Evolutionary conservation across 2,329 filamentous ascomycete species (phyloP).

Genomic region (Colletotrichum sojae): DNA sequence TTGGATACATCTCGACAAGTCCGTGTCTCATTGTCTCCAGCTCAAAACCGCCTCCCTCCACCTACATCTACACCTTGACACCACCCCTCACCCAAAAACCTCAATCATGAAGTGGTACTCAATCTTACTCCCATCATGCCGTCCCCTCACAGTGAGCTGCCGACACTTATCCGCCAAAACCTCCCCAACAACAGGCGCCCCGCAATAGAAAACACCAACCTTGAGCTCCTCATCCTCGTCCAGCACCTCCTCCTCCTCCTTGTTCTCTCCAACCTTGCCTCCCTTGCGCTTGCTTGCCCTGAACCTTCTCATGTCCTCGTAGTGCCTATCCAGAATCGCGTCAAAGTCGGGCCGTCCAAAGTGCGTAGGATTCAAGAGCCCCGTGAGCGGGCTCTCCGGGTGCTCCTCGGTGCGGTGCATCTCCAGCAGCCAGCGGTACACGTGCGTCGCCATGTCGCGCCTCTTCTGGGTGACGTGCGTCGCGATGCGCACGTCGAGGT

Average conservation of each 20-base stretch:
- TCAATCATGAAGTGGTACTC: constrained; percentile 72
- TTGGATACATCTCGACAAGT: too few species aligned
- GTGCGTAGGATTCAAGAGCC: constrained; percentile 65
- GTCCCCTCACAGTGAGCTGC: constrained; percentile 63
- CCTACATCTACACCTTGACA: too few species aligned
- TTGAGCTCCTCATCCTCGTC: constrained; percentile 56
- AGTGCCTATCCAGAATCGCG: constrained; percentile 67
- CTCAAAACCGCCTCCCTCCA: too few species aligned
- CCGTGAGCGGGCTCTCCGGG: constrained; percentile 67
- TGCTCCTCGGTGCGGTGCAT: constrained; percentile 66
- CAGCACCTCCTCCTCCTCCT: too few species aligned
- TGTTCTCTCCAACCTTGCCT: constrained; percentile 30
- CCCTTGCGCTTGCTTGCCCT: constrained; percentile 44
- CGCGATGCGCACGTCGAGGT: constrained; percentile 68
- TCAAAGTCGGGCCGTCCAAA: constrained; percentile 70
- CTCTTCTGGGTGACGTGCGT: constrained; percentile 71
- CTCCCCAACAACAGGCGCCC: constrained; percentile 68
- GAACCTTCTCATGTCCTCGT: constrained; percentile 64
- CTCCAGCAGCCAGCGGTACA: constrained; percentile 70
- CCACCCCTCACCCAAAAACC: constrained; percentile 61
- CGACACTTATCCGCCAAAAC: constrained; percentile 68
- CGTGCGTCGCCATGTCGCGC: constrained; percentile 65
- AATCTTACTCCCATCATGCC: constrained; percentile 65
- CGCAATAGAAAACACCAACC: constrained; percentile 71
- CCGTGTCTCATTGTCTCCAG: too few species aligned